Evolutionary conservation across 345 rosid species (phyloP), one percentile per base, ranked within the genome.

Genomic region (Viola odorata): DNA sequence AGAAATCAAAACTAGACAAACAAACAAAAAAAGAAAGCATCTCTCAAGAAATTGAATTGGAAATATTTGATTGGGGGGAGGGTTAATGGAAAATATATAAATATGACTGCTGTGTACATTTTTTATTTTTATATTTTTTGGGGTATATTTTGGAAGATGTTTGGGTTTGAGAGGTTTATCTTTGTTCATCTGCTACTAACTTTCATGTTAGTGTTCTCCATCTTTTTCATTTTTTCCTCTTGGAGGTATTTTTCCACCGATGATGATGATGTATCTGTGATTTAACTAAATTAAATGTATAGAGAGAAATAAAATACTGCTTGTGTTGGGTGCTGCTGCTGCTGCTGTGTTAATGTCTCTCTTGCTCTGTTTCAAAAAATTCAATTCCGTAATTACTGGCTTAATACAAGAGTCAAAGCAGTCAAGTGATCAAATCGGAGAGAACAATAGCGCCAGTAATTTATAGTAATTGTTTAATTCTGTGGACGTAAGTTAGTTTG

Each of bases 31-130:
- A 37, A 12, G 61, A 55, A 36, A 17, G 8, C 8, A 8, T 40
- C 59, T 47, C 50, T 47, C 50, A 47, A 4, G 40, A 63, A 41
- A 56, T 38, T 37, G 38, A 48, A 23, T 23, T 23, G 32, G 32
- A 23, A 36, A 41, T 64, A 65, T 66, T 63, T 66, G 65, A 73
- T 14, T 68, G 54, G 32, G 66, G 42, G 65, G 53, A 10, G 38
- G 16, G n/a, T n/a, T 47, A 64, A 55, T 60, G 65, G 64, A 57
- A 54, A 66, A 50, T 36, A 58, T 38, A 60, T 65, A 58, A 60
- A 66, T 61, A 53, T 69, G 77, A 77, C 80, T 74, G 73, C 15
- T 39, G 40, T 55, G 52, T 38, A 41, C 3, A 12, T 51, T 32
- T 55, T 62, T 37, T 15, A 11, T 59, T 38, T 15, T 14, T 49